Evolutionary conservation across 2,329 filamentous ascomycete species (phyloP), one percentile per base, ranked within the genome.

Genomic region (Aspergillus intermedius): DNA sequence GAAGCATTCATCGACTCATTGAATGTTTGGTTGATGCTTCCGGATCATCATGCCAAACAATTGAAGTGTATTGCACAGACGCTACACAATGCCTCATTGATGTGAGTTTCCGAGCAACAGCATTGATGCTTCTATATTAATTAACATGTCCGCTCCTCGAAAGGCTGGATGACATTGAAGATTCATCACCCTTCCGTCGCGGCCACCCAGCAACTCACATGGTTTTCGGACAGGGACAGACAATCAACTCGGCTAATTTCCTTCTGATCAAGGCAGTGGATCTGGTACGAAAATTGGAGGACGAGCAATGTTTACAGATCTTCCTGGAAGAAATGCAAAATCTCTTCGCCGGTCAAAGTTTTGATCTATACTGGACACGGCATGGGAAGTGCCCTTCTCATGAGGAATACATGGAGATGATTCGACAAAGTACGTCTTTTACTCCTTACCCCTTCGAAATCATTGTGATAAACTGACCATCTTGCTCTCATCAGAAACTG

Each of bases 181-280:
- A 75, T 54, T 55, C 56, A 30, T 75, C 71, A 0, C 49, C 55
- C 5, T 60, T 75, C 8, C 66, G 73, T 7, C 61, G 74, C 9
- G 73, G 73, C 5, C 50, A 65, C 1, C 72, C 74, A 2, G 67
- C 68, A 1, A 65, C 71, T 0, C 73, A 76, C 53, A 64, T 56
- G 39, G 65, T 76, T 35, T 75, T 71, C 52, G 74, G 73, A 5
- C 57, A 60, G 1, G 59, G 69, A 2, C 72, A 73, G 49, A 73
- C 72, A 3, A 73, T 76, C 53, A 76, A 76, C 58, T 67, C 63
- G n/a, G 73, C 71, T 6, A 75, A 73, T 50, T 72, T 67, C 48
- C 58, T 68, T 10, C 72, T 71, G 45, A 68, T 75, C 41, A 53
- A 67, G 12, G 66, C 67, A 7, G 54, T 68, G 44, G 55, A 64